These are phyloP conservation scores for Sporothrix variecibatus DNA, from an alignment of 2,329 filamentous ascomycete species.

Conservation along the genomic window DNA sequence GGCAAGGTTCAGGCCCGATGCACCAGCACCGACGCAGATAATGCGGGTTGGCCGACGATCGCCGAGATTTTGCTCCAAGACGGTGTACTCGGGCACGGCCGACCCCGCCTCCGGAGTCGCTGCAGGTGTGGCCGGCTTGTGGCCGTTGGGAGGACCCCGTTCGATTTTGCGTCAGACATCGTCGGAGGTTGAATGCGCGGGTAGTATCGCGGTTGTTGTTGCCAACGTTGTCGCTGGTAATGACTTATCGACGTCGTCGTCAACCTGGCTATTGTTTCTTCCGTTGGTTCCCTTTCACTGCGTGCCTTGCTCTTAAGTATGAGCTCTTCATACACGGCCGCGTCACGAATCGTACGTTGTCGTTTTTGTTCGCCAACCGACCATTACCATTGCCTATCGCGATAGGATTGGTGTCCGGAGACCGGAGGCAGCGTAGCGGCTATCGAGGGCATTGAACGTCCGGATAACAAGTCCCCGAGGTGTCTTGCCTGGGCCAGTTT, in stretches of 20 bases:
- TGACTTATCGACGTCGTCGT: not conserved
- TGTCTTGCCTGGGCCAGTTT: not conserved
- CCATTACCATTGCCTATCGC: not conserved
- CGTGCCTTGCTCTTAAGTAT: not conserved
- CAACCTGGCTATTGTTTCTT: not conserved
- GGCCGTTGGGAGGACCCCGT: not conserved
- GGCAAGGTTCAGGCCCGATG: constrained; percentile 21
- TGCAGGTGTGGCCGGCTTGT: not conserved
- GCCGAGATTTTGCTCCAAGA: constrained; percentile 13
- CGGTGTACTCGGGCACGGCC: not conserved
- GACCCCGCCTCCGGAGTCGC: not conserved
- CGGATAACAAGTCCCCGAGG: not conserved
- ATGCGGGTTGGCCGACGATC: constrained; percentile 29
- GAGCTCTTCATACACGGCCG: not conserved
- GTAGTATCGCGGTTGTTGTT: too few species aligned
- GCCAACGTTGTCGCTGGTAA: too few species aligned
- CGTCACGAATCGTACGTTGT: not conserved
- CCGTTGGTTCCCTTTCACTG: not conserved
- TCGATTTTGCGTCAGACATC: not conserved
- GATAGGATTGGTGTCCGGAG: not conserved
- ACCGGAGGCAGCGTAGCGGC: not conserved
- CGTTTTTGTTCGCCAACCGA: not conserved
- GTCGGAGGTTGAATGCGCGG: too few species aligned
- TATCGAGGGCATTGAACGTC: not conserved
- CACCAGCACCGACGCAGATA: constrained; percentile 36